Evolutionary conservation across 1,284 basidiomycete species (phyloP).

Genomic region (Boletus sp.): DNA sequence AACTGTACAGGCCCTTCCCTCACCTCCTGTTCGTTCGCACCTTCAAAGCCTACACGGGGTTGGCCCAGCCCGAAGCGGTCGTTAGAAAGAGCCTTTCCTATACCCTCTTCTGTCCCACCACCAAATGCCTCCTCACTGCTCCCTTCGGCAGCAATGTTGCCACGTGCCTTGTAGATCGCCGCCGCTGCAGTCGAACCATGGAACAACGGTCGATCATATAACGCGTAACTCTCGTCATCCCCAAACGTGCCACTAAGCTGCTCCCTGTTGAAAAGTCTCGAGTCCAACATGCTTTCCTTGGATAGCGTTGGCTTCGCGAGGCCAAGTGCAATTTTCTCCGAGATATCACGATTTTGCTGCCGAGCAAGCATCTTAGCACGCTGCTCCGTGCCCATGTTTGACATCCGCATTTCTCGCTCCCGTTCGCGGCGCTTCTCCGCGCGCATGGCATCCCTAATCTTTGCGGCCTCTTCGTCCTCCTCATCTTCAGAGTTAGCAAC

Average conservation of each 20-base stretch:
- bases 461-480: slow-evolving; percentile 82
- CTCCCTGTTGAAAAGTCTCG: slow-evolving; percentile 96
- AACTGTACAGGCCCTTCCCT: slow-evolving; percentile 97
- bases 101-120: slow-evolving; percentile 93
- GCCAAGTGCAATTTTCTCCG: slow-evolving; percentile 97
- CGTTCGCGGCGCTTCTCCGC: slow-evolving; percentile 90
- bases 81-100: slow-evolving; percentile 85
- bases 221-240: slow-evolving; percentile 89
- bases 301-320: slow-evolving; percentile 94
- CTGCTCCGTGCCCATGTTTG: slow-evolving; percentile 97
- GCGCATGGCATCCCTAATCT: slow-evolving; percentile 88
- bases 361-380: slow-evolving; percentile 93
- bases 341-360: slow-evolving; percentile 98
- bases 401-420: slow-evolving; percentile 98
- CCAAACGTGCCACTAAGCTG: slow-evolving; percentile 79
- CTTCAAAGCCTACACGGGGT: slow-evolving; percentile 85
- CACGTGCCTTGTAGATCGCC: slow-evolving; percentile 95
- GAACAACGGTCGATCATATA: slow-evolving; percentile 96
- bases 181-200: slow-evolving; percentile 94
- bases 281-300: slow-evolving; percentile 97
- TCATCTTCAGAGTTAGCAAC: slow-evolving; percentile 48
- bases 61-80: slow-evolving; percentile 95
- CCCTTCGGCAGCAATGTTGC: slow-evolving; percentile 65
- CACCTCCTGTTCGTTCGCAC: slow-evolving; percentile 78
- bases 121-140: slow-evolving; percentile 90